A percentile compares a stretch with the other conserved stretches of the same genome.
Evolutionary conservation across 2,329 filamentous ascomycete species (phyloP).

Genomic region (Botrytis elliptica): DNA sequence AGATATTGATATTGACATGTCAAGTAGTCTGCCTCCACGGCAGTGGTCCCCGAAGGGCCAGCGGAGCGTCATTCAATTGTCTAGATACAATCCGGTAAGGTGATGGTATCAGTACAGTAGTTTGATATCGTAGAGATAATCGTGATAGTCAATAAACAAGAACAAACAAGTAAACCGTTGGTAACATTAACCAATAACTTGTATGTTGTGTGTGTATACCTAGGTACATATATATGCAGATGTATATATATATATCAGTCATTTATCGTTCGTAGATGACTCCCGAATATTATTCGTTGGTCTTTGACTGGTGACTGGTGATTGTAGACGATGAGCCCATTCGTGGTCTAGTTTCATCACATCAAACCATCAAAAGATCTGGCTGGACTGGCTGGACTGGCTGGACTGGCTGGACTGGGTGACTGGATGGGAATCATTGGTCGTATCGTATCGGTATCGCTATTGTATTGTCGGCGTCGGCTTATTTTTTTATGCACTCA

Average conservation of each 20-base stretch:
- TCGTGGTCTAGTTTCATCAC: neutral
- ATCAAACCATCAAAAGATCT: neutral
- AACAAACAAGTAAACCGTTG: neutral
- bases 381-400: too few relatives aligned
- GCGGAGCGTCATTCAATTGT: conserved; percentile 3
- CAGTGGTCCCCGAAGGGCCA: conserved; percentile 2
- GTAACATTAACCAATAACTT: too few relatives aligned
- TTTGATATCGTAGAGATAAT: neutral
- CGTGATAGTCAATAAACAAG: neutral
- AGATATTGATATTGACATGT: neutral
- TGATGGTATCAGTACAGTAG: neutral
- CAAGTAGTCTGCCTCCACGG: conserved; percentile 7
- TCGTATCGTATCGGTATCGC: neutral
- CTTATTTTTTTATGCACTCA: neutral
- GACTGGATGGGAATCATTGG: neutral
- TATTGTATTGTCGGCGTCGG: neutral
- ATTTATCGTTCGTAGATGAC: neutral
- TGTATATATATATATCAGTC: neutral
- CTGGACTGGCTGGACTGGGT: neutral
- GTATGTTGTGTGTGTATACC: neutral
- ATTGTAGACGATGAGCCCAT: neutral
- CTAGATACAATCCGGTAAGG: neutral
- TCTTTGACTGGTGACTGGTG: neutral
- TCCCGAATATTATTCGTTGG: neutral
- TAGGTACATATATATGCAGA: neutral